A percentile compares a stretch with the other conserved stretches of the same genome.
Evolutionary conservation across 2,329 filamentous ascomycete species (phyloP).

Genomic region (Pseudogymnoascus sp.): DNA sequence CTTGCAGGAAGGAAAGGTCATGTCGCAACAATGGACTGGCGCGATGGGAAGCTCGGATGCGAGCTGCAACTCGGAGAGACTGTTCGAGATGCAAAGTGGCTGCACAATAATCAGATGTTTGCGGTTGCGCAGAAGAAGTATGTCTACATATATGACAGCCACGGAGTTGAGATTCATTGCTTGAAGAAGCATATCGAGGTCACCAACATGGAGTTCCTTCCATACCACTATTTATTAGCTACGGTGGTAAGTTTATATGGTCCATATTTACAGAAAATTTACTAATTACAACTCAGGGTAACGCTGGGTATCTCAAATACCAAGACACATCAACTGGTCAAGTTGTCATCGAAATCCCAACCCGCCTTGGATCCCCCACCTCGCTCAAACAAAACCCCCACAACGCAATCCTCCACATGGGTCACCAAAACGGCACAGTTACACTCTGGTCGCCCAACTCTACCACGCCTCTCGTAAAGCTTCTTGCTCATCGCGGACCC

Average conservation of each 20-base stretch:
- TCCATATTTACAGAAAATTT: neutral
- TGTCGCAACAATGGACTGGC: slow-evolving; percentile 94
- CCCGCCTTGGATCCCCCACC: slow-evolving; percentile 75
- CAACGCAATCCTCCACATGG: slow-evolving; percentile 87
- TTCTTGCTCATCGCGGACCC: slow-evolving; percentile 82
- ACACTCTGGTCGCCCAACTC: slow-evolving; percentile 95
- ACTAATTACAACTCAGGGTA: slow-evolving; percentile 47
- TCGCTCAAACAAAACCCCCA: slow-evolving; percentile 82
- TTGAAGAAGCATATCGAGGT: slow-evolving; percentile 87
- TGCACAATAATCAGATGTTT: slow-evolving; percentile 92
- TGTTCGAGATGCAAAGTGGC: slow-evolving; percentile 79
- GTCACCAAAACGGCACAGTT: slow-evolving; percentile 91
- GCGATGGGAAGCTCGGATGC: slow-evolving; percentile 82
- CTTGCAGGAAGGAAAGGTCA: slow-evolving; percentile 88
- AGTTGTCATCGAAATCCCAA: slow-evolving; percentile 78
- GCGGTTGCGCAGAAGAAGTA: slow-evolving; percentile 95
- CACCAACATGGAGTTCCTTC: slow-evolving; percentile 88
- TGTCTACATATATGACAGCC: slow-evolving; percentile 90
- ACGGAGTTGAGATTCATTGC: slow-evolving; percentile 88
- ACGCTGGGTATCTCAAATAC: slow-evolving; percentile 82
- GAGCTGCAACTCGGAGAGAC: slow-evolving; percentile 90
- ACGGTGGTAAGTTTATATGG: slow-evolving; percentile 58
- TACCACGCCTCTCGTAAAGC: slow-evolving; percentile 78
- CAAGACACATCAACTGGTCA: slow-evolving; percentile 93
- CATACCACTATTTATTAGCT: slow-evolving; percentile 90